Base-by-base conservation (phyloP, 345 rosid genomes). In the Chamaenerion angustifolium region DNA sequence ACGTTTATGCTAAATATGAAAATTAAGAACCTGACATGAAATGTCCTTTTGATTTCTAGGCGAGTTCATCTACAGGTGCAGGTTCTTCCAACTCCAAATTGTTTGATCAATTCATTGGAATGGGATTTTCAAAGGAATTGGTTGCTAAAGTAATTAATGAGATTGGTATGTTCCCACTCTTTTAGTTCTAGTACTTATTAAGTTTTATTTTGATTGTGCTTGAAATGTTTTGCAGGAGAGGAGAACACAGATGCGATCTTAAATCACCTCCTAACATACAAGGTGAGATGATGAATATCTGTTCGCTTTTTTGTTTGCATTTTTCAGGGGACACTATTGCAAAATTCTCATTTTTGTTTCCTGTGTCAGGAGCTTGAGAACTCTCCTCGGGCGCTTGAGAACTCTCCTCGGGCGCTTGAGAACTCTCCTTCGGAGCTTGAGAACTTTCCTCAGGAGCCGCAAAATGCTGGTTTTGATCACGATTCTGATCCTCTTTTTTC, bases 51-150 rank as follows among this genome's bases (percentile, higher is more conserved):
- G 50, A 31, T 31, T 31, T 70, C 35, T 54, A 86, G 98, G 82
- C 71, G 49, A 59, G 64, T 58, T 64, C 64, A 1, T 68, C 68
- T 18, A 71, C 37, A 31, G 37, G 37, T 31, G 10, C 70, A 47
- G 64, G 83, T 57, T 79, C 84, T 12, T 75, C 82, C 40, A 69
- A 64, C 51, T 50, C 86, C 48, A 83, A 75, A 58, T 16, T 67
- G 51, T 59, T 73, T 41, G 72, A 72, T 70, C 71, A 77, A 48
- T 88, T 85, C 59, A 62, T 78, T 19, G 76, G 68, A 6, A 85
- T 83, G 97, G 98, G 95, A 12, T 86, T 81, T 58, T 49, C 77
- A 10, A 79, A 71, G 43, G 69, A 81, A 47, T 59, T 74, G 27
- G 86, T 83, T 42, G 64, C 68, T 52, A 80, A 73, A 59, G 86